Percentiles rank a stretch among this genome's conserved stretches.
phyloP scores from a whole-genome alignment of 306 rosid genomes.

The Pyrus betulifolia region DNA sequence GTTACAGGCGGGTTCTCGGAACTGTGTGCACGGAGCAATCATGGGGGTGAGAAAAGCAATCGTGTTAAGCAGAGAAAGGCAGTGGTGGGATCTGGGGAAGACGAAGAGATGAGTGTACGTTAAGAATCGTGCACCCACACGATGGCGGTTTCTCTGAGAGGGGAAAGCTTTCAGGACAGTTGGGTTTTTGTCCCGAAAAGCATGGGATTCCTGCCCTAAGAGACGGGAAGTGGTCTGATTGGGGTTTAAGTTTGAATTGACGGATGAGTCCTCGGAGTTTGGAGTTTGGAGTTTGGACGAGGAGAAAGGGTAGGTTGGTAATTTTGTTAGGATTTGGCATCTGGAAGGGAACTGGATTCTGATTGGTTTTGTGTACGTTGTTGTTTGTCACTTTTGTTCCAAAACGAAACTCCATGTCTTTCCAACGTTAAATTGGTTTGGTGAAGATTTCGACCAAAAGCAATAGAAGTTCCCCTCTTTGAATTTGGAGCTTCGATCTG shows the following conservation, averaged over 20 bases:
- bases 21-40: constrained; percentile 11
- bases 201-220: constrained; percentile 9
- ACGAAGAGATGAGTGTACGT: constrained; percentile 40
- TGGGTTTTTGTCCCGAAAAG: not conserved
- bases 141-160: not conserved
- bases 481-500: too few relatives aligned
- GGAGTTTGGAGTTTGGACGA: not conserved
- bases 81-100: constrained; percentile 53
- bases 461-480: too few relatives aligned
- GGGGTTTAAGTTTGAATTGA: not conserved
- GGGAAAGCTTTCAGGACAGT: not conserved
- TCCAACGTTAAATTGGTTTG: not conserved
- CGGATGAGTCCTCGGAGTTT: not conserved
- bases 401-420: not conserved
- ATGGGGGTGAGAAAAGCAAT: constrained; percentile 5
- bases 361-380: not conserved
- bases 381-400: not conserved
- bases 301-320: not conserved
- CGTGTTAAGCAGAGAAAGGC: constrained; percentile 1
- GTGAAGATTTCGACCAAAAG: not conserved
- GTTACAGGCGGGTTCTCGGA: not conserved
- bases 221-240: not conserved
- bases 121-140: constrained; percentile 37
- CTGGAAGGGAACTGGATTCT: not conserved
- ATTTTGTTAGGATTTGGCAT: not conserved